Evolutionary conservation across 148 eudicot species (phyloP), one percentile per base, ranked within the genome.

Genomic region (Euryodendron excelsum): DNA sequence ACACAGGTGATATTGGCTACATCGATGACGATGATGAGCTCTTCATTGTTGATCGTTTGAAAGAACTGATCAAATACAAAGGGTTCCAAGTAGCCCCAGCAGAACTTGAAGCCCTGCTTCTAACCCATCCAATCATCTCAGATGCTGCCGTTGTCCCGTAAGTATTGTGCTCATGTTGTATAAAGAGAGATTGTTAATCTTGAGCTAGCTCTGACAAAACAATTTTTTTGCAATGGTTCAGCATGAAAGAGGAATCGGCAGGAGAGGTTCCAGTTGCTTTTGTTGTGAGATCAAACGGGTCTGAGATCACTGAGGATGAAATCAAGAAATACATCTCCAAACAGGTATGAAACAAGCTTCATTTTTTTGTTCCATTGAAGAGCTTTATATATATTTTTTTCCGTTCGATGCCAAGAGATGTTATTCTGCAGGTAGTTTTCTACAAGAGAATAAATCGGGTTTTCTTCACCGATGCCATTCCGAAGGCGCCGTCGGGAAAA

Each of bases 61-160:
- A 96, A 75, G 99, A 96, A 77, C 69, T 93, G 71, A 96, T 96
- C 79, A 96, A 96, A 73, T 93, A 79, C 88, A 96, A 96, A 80
- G 98, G 99, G 12, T 96, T 91, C 65, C 98, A 94, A 81, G 93
- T 95, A 11, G 85, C 98, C 13, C 99, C 99, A 4, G 99, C 99
- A 25, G 99, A 95, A 64, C 80, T 95, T 7, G 99, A 95, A 82
- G 90, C 97, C 44, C 65, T 95, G 74, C 83, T 95, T 6, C 77
- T 95, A 10, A 83, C 78, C 64, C 94, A 93, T 84, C 84, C 92
- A 27, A 76, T 76, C 1, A 88, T 95, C 41, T 89, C 90, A 5
- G 98, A 95, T 71, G 99, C 97, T 30, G 99, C 97, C 1, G 99
- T 95, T 63, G 97, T 95, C 73, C 84, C 94, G 99, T 96, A 84